A percentile compares a stretch with the other conserved stretches of the same genome.
Conservation (phyloP, 257 asterid species). For the Capsicum baccatum region DNA sequence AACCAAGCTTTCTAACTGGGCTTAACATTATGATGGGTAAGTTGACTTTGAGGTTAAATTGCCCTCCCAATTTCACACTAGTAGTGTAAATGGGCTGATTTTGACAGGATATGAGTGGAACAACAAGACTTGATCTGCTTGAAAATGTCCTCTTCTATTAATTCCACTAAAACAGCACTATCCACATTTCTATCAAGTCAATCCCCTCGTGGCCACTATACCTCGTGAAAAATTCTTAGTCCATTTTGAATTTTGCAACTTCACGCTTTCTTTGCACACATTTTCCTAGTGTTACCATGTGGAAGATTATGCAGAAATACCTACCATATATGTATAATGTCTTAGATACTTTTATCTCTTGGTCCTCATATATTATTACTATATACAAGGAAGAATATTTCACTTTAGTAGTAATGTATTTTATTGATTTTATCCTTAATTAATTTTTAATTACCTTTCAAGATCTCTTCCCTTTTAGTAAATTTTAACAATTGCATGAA, state of each 20-base stretch:
- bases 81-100: not conserved
- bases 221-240: not conserved
- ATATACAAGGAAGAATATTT: too few relatives aligned
- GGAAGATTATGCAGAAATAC: not conserved
- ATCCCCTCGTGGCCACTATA: not conserved
- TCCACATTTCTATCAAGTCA: slow-evolving; percentile 24
- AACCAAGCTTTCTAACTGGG: not conserved
- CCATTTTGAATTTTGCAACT: slow-evolving; percentile 13
- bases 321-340: not conserved
- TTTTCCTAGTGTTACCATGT: slow-evolving; percentile 4
- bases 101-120: slow-evolving; percentile 1
- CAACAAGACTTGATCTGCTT: slow-evolving; percentile 1
- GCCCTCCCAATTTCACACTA: not conserved
- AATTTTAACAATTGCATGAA: too few relatives aligned
- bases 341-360: not conserved
- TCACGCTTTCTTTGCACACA: not conserved
- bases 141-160: slow-evolving; percentile 4
- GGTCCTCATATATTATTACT: too few relatives aligned
- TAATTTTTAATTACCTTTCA: too few relatives aligned
- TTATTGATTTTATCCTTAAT: too few relatives aligned
- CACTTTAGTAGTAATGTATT: too few relatives aligned
- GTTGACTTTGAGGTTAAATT: not conserved
- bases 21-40: slow-evolving; percentile 19
- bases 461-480: too few relatives aligned
- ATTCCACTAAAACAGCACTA: slow-evolving; percentile 19